Base-by-base conservation (phyloP, 2,329 filamentous ascomycete genomes). In the Ramularia collo-cygni region DNA sequence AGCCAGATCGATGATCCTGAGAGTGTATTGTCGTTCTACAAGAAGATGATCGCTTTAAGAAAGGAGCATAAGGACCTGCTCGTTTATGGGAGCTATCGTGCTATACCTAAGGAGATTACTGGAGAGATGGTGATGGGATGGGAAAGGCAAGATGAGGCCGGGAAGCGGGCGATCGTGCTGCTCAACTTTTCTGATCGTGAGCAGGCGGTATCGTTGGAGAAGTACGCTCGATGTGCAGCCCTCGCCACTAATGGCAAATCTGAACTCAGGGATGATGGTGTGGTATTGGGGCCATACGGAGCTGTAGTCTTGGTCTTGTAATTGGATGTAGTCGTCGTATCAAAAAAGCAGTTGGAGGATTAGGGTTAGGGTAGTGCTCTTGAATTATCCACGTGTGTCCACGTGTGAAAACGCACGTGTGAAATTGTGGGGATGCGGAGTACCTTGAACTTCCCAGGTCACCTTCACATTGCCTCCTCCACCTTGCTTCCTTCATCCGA, bases 1-100 rank as follows among this genome's bases (percentile, higher is more conserved):
- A 52, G 63, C 1, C 76, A 83, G 56, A 55, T 67, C 3, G 55
- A 74, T 38, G 55, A 57, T 3, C 52, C 64, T 7, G 77, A 74
- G 5, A 46, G 46, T 3, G 69, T 79, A 13, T 74, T 80, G 52
- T 62, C 67, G 38, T 81, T 75, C 57, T 87, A 79, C 70, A 70
- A 73, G 14, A 28, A 45, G 28, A 42, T 52, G 43, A 36, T 57
- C 8, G 28, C 35, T 15, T 18, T 56, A 16, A 44, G 55, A 12
- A 53, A 53, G 29, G 28, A 46, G 27, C 32, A 57, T 17, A 38
- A 34, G 0, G 51, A 55, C 27, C n/a, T 51, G 4, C 40, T 57
- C 14, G 46, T 54, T 4, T 52, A 57, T 41, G 53, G 54, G 5
- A 38, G 32, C 1, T 56, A 48, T 31, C 33, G 35, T 15, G 37